These are phyloP conservation scores for Thielaviopsis euricoi DNA, from an alignment of 2,329 filamentous ascomycete species.

Conservation along the genomic window DNA sequence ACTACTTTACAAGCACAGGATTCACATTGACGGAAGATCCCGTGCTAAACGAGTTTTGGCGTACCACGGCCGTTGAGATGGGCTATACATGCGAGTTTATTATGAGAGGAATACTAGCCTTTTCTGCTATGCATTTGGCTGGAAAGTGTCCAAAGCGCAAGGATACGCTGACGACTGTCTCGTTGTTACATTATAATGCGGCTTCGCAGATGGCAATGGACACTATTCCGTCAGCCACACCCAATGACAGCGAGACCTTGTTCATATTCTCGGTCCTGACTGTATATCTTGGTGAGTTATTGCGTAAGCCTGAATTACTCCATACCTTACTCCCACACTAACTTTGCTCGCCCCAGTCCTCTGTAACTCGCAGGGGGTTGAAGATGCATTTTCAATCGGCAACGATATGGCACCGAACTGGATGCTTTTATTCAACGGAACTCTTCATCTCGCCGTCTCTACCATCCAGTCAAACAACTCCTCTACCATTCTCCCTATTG, in stretches of 20 bases:
- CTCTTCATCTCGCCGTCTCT: conserved; percentile 6
- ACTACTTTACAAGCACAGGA: conserved; percentile 31
- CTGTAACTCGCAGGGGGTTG: conserved; percentile 17
- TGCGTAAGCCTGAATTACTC: background rate
- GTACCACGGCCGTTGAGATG: conserved; percentile 28
- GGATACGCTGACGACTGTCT: conserved; percentile 9
- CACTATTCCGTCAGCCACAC: conserved; percentile 14
- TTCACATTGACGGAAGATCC: conserved; percentile 27
- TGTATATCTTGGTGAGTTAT: conserved; percentile 18
- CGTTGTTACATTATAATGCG: conserved; percentile 16
- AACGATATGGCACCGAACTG: conserved; percentile 4
- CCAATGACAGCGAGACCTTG: conserved; percentile 15
- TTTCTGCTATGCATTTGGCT: conserved; percentile 32
- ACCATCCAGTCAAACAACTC: conserved; percentile 6
- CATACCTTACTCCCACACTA: background rate
- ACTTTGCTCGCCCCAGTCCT: conserved; percentile 12
- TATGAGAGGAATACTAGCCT: conserved; percentile 30
- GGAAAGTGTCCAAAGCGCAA: conserved; percentile 12
- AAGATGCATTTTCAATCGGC: conserved; percentile 14
- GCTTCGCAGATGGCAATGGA: conserved; percentile 17
- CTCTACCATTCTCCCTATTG: conserved; percentile 11
- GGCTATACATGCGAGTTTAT: conserved; percentile 30
- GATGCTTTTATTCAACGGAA: conserved; percentile 6
- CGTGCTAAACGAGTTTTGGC: conserved; percentile 27
- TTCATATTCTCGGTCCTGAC: conserved; percentile 20